Conservation (phyloP, 148 eudicot species). For the Arctostaphylos glauca region DNA sequence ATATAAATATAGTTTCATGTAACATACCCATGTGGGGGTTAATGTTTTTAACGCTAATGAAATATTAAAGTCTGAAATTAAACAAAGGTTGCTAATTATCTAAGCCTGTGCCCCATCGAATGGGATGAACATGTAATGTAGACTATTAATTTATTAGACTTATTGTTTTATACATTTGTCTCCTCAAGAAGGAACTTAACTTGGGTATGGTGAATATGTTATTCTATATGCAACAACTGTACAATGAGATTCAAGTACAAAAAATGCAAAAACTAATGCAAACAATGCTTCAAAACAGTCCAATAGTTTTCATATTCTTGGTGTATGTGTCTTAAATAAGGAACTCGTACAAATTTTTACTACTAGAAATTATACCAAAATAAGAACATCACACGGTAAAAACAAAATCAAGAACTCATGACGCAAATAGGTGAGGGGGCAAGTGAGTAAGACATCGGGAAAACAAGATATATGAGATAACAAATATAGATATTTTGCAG, state of each 20-base stretch:
- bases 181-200: neutral
- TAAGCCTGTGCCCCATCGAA: neutral
- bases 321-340: too few species aligned
- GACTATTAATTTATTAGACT: neutral
- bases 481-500: too few species aligned
- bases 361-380: too few species aligned
- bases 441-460: too few species aligned
- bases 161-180: neutral
- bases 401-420: too few species aligned
- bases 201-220: neutral
- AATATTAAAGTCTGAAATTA: neutral
- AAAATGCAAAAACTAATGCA: neutral
- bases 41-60: neutral
- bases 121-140: neutral
- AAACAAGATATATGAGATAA: too few species aligned
- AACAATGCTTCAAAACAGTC: too few species aligned
- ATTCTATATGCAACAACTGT: neutral
- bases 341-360: too few species aligned
- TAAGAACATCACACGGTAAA: too few species aligned
- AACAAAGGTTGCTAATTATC: neutral
- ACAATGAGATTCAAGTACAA: neutral
- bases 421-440: too few species aligned
- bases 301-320: too few species aligned
- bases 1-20: neutral
- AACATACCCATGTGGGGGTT: conserved; percentile 6